phyloP scores from a whole-genome alignment of 1,284 basidiomycete species.

The Hymenochaete sp. region DNA sequence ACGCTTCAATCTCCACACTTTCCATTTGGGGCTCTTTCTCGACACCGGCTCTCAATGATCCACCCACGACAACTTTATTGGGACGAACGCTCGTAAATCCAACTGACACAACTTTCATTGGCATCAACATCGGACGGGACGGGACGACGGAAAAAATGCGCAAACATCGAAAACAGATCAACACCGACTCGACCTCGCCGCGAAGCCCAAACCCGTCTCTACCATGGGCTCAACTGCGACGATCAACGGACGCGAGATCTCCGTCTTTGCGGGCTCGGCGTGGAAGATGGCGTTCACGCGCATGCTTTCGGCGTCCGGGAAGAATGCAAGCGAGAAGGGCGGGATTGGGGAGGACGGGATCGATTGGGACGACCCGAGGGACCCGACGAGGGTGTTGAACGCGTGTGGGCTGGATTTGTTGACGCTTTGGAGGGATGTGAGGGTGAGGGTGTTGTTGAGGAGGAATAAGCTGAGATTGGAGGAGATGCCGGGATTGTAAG shows the following conservation, averaged over 20 bases:
- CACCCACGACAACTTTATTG: too few relatives aligned
- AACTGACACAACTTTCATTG: too few relatives aligned
- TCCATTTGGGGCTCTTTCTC: too few relatives aligned
- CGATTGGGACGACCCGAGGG: constrained; percentile 34
- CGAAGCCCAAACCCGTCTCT: too few relatives aligned
- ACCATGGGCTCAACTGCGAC: not conserved
- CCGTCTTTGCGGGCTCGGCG: constrained; percentile 17
- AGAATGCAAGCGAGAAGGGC: constrained; percentile 18
- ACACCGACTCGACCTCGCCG: too few relatives aligned
- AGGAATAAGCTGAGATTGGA: constrained; percentile 31
- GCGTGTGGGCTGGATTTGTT: constrained; percentile 33
- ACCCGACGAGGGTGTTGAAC: constrained; percentile 29
- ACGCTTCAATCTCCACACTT: too few relatives aligned
- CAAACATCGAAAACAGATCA: too few relatives aligned
- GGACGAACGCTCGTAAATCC: too few relatives aligned
- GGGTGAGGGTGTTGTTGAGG: constrained; percentile 26
- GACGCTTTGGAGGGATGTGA: constrained; percentile 29
- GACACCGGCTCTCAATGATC: too few relatives aligned
- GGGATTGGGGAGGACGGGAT: constrained; percentile 22
- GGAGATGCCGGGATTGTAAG: constrained; percentile 34
- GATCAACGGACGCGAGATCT: constrained; percentile 11
- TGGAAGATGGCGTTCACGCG: constrained; percentile 16
- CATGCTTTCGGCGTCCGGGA: constrained; percentile 1
- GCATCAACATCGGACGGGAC: too few relatives aligned
- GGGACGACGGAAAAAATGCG: too few relatives aligned